phyloP scores from a whole-genome alignment of 2,329 filamentous ascomycete genomes.

The Neofusicoccum laricinum region DNA sequence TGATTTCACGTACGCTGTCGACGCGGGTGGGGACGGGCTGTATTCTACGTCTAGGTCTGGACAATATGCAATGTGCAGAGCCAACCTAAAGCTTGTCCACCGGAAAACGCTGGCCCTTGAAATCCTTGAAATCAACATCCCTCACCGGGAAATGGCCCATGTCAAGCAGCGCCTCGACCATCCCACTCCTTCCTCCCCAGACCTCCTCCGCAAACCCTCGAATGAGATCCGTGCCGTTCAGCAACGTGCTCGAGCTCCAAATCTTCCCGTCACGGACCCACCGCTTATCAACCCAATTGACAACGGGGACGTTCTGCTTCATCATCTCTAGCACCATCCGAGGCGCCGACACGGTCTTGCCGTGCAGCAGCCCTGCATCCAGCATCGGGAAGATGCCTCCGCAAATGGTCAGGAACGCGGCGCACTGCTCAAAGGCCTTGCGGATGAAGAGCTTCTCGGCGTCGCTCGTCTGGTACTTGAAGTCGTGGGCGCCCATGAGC shows the following conservation, averaged over 20 bases:
- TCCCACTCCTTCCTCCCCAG: slow-evolving; percentile 19
- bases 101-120: background rate
- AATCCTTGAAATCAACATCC: slow-evolving; percentile 15
- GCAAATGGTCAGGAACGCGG: slow-evolving; percentile 42
- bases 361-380: slow-evolving; percentile 36
- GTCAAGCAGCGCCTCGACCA: slow-evolving; percentile 8
- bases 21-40: too few species aligned
- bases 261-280: slow-evolving; percentile 31
- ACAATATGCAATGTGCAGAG: too few species aligned
- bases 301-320: slow-evolving; percentile 26
- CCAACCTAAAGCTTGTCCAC: background rate
- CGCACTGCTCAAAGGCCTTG: slow-evolving; percentile 33
- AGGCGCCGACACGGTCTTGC: slow-evolving; percentile 28
- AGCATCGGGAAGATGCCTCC: slow-evolving; percentile 35
- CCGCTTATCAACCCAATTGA: slow-evolving; percentile 38
- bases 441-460: slow-evolving; percentile 38
- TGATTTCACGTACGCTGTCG: too few species aligned
- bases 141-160: slow-evolving; percentile 16
- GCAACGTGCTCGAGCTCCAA: slow-evolving; percentile 32
- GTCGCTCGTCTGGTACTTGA: slow-evolving; percentile 29
- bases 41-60: too few species aligned
- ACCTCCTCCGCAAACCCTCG: slow-evolving; percentile 27
- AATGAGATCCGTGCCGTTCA: slow-evolving; percentile 34
- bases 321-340: slow-evolving; percentile 25
- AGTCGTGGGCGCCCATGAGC: slow-evolving; percentile 39